Conservation (phyloP, 306 rosid species). For the Pueraria montana region DNA sequence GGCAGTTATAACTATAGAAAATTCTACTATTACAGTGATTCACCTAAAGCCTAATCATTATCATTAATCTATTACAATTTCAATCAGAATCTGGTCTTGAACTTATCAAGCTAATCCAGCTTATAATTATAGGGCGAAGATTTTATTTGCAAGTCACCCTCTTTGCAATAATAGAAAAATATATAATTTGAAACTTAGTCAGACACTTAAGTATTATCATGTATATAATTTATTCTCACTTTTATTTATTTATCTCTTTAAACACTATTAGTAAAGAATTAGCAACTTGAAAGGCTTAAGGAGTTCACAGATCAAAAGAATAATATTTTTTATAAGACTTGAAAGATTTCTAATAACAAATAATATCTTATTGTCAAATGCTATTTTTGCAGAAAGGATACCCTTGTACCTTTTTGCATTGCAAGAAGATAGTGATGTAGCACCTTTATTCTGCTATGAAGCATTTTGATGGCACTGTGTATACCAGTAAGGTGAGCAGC, state of each 20-base stretch:
- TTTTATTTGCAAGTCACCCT: neutral
- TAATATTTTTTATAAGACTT: neutral
- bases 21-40: neutral
- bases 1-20: neutral
- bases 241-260: constrained; percentile 19
- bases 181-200: neutral
- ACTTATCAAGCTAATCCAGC: neutral
- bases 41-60: neutral
- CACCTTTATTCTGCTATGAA: constrained; percentile 91
- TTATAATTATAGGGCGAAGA: neutral
- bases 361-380: constrained; percentile 25
- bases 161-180: constrained; percentile 6
- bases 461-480: constrained; percentile 98
- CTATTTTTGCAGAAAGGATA: constrained; percentile 36
- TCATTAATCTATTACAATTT: neutral
- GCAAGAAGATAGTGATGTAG: constrained; percentile 89
- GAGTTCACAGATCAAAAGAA: constrained; percentile 19
- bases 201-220: neutral
- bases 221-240: constrained; percentile 7
- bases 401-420: constrained; percentile 83
- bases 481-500: constrained; percentile 97
- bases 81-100: constrained; percentile 20
- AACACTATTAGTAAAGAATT: neutral
- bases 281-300: neutral
- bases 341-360: constrained; percentile 24